These are phyloP conservation scores for Sclerotinia spermophila DNA, from an alignment of 2,329 filamentous ascomycete species.

Conservation along the genomic window DNA sequence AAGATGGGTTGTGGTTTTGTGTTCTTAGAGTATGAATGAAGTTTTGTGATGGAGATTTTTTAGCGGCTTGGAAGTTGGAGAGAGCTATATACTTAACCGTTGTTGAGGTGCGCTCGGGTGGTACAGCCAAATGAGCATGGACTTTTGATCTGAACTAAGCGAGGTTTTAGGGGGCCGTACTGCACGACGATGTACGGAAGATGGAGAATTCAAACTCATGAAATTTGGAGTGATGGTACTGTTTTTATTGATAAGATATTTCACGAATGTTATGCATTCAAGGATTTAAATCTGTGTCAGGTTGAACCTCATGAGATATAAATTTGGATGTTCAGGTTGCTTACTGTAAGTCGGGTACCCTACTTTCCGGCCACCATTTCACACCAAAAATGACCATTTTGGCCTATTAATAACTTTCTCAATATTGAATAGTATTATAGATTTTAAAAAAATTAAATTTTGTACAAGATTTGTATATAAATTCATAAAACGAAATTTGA, in stretches of 20 bases:
- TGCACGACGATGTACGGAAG: neutral
- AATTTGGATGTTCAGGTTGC: neutral
- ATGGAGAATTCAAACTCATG: neutral
- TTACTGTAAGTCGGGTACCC: no score
- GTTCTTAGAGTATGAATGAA: no score
- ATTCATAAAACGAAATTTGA: no score
- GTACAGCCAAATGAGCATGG: no score
- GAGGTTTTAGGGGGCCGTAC: neutral
- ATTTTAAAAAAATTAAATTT: no score
- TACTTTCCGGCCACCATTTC: no score
- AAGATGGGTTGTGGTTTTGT: neutral
- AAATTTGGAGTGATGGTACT: neutral
- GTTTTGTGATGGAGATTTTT: no score
- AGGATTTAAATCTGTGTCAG: neutral
- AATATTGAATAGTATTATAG: no score
- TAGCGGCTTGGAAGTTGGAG: neutral
- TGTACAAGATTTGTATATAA: no score
- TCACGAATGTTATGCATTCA: neutral
- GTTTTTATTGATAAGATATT: neutral
- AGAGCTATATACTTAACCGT: neutral
- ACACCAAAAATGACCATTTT: no score
- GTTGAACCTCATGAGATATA: fast-evolving
- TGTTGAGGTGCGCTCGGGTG: neutral
- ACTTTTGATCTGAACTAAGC: neutral
- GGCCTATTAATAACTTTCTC: no score